A percentile compares a stretch with the other conserved stretches of the same genome.
phyloP scores from a whole-genome alignment of 139 green algal genomes.

The Protoeuglena noctilucae region DNA sequence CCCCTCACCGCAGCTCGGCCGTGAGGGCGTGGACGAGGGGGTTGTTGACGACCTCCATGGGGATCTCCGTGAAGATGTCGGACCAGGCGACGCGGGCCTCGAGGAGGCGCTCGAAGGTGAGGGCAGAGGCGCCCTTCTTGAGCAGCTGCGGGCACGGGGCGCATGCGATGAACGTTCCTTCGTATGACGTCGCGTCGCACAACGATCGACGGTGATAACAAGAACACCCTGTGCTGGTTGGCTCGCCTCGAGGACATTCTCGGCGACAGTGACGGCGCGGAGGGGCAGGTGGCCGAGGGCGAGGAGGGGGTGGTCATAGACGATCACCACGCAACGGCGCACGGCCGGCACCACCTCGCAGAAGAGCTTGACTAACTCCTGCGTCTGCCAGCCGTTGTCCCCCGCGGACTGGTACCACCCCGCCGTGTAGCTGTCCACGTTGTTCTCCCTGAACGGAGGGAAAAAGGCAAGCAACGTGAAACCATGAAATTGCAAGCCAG shows the following conservation, averaged over 20 bases:
- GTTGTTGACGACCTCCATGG: conserved; percentile 71
- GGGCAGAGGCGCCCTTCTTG: conserved; percentile 2
- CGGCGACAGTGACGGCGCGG: conserved; percentile 71
- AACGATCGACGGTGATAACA: too few relatives aligned
- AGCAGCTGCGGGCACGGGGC: conserved; percentile 1
- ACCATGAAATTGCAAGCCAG: too few relatives aligned
- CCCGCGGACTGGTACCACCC: conserved; percentile 87
- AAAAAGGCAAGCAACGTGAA: too few relatives aligned
- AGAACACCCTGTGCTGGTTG: conserved; percentile 4
- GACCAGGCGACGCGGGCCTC: conserved; percentile 54
- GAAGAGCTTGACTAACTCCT: conserved; percentile 96
- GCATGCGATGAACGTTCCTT: conserved; percentile 16
- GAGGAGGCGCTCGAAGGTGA: conserved; percentile 46
- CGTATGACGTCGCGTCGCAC: too few relatives aligned
- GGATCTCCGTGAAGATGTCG: conserved; percentile 91
- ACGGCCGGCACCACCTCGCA: conserved; percentile 94
- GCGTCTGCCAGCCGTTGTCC: conserved; percentile 66
- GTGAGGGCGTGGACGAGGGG: conserved; percentile 61
- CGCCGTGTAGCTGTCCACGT: conserved; percentile 99
- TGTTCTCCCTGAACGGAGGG: conserved; percentile 93
- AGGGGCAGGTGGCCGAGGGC: conserved; percentile 27
- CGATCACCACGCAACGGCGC: conserved; percentile 83
- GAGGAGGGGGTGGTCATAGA: conserved; percentile 70
- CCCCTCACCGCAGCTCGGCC: conserved; percentile 30
- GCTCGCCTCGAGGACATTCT: conserved; percentile 73